These are phyloP conservation scores for Bjerkandera adusta DNA, from an alignment of 1,284 basidiomycete genomes.

Conservation along the genomic window DNA sequence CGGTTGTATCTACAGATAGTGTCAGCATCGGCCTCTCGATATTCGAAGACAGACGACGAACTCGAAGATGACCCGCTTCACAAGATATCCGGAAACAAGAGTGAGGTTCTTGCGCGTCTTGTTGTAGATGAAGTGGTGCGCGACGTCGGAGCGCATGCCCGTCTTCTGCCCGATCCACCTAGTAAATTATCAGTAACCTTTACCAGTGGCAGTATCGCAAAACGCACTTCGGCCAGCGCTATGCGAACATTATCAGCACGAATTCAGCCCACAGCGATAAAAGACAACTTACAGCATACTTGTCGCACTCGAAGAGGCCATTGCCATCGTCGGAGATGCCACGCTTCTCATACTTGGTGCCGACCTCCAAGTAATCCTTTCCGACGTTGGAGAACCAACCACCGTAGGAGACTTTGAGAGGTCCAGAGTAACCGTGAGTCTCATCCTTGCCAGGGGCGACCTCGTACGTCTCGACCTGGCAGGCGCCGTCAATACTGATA, in stretches of 20 bases:
- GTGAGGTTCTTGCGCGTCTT: constrained; percentile 11
- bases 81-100: constrained; percentile 15
- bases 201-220: no score
- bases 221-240: constrained; percentile 12
- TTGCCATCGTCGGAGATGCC: constrained; percentile 38
- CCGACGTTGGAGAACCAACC: constrained; percentile 36
- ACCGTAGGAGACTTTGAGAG: constrained; percentile 47
- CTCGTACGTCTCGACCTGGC: constrained; percentile 52
- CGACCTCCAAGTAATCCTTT: constrained; percentile 46
- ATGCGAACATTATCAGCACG: neutral
- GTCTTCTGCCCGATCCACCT: constrained; percentile 48
- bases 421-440: constrained; percentile 53
- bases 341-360: constrained; percentile 42
- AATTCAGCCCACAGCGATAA: no score
- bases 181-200: no score
- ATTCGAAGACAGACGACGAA: neutral
- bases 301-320: constrained; percentile 38
- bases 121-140: constrained; percentile 40
- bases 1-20: constrained; percentile 3
- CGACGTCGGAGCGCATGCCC: constrained; percentile 53
- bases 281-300: constrained; percentile 46
- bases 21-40: neutral
- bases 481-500: neutral
- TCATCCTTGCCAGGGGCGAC: constrained; percentile 23
- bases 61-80: constrained; percentile 18